These are phyloP conservation scores for Exophiala phaeomuriformis DNA, from an alignment of 2,329 filamentous ascomycete genomes.

Conservation along the genomic window DNA sequence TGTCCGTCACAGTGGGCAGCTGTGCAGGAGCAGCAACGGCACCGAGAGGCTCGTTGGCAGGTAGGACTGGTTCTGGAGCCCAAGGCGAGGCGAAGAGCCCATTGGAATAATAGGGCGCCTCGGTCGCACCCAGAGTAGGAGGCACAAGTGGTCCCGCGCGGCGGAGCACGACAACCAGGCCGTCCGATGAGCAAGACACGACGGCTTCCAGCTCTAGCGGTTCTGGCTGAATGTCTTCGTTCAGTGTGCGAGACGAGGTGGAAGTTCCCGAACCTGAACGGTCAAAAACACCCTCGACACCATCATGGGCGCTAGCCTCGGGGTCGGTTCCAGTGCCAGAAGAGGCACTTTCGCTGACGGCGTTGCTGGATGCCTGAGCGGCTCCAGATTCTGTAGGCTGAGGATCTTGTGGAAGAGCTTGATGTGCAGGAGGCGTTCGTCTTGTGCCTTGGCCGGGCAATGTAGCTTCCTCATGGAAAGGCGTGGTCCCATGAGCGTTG, in stretches of 20 bases:
- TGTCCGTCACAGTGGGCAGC: slow-evolving; percentile 34
- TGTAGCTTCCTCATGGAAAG: background rate
- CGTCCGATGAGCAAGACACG: slow-evolving; percentile 85
- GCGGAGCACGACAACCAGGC: slow-evolving; percentile 72
- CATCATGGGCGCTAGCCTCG: slow-evolving; percentile 34
- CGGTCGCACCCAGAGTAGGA: slow-evolving; percentile 44
- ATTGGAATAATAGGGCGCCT: slow-evolving; percentile 43
- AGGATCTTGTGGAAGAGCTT: background rate
- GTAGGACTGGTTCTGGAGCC: slow-evolving; percentile 58
- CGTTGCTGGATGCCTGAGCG: background rate
- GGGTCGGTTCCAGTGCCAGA: slow-evolving; percentile 43
- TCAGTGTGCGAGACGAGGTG: slow-evolving; percentile 20
- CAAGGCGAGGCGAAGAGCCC: slow-evolving; percentile 75
- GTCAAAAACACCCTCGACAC: slow-evolving; percentile 43
- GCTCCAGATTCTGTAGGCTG: background rate
- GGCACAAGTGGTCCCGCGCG: slow-evolving; percentile 65
- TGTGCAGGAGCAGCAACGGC: slow-evolving; percentile 32
- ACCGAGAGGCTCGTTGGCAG: slow-evolving; percentile 19
- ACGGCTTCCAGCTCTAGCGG: slow-evolving; percentile 75
- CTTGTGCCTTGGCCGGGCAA: background rate
- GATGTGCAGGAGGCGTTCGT: background rate
- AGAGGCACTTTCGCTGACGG: background rate
- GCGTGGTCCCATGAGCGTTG: background rate
- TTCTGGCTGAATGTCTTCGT: slow-evolving; percentile 6
- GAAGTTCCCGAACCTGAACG: slow-evolving; percentile 26